Evolutionary conservation across 306 rosid species (phyloP).

Genomic region (Cucurbita moschata): DNA sequence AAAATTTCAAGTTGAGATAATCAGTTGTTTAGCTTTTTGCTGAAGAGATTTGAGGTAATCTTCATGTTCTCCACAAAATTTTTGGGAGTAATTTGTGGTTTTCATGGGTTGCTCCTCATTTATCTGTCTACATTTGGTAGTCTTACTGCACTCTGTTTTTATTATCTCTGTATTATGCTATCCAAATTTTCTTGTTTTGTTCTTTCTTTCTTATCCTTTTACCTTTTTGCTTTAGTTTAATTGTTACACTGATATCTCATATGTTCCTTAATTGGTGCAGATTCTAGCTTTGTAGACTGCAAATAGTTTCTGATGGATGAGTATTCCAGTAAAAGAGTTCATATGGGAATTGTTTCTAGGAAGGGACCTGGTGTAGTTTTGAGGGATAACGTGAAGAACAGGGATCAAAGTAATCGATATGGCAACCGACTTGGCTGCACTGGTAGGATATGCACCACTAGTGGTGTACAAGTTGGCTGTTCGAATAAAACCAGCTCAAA

Average conservation of each 20-base stretch:
- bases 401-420: constrained; percentile 51
- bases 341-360: constrained; percentile 42
- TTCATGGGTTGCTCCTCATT: not conserved
- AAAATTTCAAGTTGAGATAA: not conserved
- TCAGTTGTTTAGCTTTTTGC: not conserved
- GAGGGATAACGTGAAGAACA: constrained; percentile 50
- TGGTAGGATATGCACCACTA: constrained; percentile 49
- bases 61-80: not conserved
- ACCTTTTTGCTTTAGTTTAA: not conserved
- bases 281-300: not conserved
- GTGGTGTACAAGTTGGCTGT: constrained; percentile 39
- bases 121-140: not conserved
- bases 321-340: constrained; percentile 64
- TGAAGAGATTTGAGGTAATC: not conserved
- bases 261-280: not conserved
- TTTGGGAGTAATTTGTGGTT: not conserved
- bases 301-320: constrained; percentile 51
- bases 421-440: constrained; percentile 69
- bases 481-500: constrained; percentile 45
- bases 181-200: not conserved
- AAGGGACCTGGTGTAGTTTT: constrained; percentile 49
- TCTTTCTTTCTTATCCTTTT: not conserved
- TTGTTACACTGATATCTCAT: not conserved
- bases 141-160: not conserved
- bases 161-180: not conserved